These are phyloP conservation scores for Wickerhamomyces sp. DNA, from an alignment of 1,139 yeast genomes.

Conservation along the genomic window DNA sequence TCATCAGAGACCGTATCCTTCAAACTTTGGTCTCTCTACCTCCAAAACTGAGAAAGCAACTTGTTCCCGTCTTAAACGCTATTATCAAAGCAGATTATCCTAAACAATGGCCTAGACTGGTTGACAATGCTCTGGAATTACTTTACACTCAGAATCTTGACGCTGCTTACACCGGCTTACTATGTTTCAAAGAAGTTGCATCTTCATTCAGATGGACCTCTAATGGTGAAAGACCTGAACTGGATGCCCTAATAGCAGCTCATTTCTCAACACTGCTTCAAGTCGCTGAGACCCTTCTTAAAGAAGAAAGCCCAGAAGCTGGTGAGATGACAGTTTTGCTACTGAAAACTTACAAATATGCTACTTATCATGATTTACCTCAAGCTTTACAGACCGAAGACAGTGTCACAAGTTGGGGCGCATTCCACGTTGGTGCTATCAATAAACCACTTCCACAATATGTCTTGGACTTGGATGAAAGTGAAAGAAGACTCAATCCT, in stretches of 20 bases:
- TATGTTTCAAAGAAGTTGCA: conserved; percentile 70
- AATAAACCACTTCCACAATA: conserved; percentile 54
- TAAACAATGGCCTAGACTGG: conserved; percentile 60
- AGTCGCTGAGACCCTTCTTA: conserved; percentile 56
- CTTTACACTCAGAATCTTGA: conserved; percentile 50
- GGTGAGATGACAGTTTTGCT: conserved; percentile 79
- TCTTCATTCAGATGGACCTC: conserved; percentile 74
- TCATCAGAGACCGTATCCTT: conserved; percentile 54
- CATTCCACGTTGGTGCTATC: conserved; percentile 67
- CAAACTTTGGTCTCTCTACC: conserved; percentile 36
- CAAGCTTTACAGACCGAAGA: conserved; percentile 56
- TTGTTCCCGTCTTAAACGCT: conserved; percentile 62
- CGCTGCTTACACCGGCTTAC: conserved; percentile 68
- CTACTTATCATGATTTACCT: conserved; percentile 78
- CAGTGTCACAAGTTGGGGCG: conserved; percentile 65
- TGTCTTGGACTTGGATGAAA: conserved; percentile 40
- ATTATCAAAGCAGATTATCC: conserved; percentile 71
- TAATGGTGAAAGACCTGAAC: conserved; percentile 50
- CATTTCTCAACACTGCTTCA: conserved; percentile 67
- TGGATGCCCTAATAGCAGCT: conserved; percentile 56
- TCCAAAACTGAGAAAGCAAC: conserved; percentile 46
- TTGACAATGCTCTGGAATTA: conserved; percentile 54
- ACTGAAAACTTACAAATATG: conserved; percentile 76
- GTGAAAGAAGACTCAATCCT: conserved; percentile 42
- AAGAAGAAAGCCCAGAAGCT: conserved; percentile 38